These are phyloP conservation scores for Secale cereale DNA, from an alignment of 176 grass and related monocot genomes.

Conservation along the genomic window DNA sequence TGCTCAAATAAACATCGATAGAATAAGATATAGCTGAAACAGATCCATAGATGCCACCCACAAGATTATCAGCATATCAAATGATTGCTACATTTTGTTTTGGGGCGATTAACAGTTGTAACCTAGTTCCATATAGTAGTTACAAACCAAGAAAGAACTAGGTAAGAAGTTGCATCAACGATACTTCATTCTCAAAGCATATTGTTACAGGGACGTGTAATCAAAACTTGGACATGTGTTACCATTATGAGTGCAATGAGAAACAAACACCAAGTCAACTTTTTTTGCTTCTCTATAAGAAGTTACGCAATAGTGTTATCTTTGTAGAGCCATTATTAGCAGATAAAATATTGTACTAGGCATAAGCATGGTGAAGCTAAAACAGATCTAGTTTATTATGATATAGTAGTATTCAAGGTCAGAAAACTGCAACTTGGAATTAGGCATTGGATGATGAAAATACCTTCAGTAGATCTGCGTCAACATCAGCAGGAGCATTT, in stretches of 20 bases:
- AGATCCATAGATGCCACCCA: not conserved
- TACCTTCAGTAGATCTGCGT: slow-evolving; percentile 54
- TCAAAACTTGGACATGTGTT: not conserved
- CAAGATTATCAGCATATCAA: not conserved
- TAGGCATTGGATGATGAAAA: not conserved
- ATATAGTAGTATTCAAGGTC: not conserved
- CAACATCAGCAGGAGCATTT: slow-evolving; percentile 46
- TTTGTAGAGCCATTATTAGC: not conserved
- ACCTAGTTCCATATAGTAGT: not conserved
- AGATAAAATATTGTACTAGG: not conserved
- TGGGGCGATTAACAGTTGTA: not conserved
- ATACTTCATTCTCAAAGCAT: not conserved
- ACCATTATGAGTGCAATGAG: not conserved
- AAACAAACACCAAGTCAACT: slow-evolving; percentile 5
- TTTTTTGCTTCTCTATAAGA: not conserved
- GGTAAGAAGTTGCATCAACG: not conserved
- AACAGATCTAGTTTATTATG: not conserved
- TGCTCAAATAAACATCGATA: slow-evolving; percentile 7
- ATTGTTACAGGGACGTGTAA: not conserved
- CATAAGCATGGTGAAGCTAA: not conserved
- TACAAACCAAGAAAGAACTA: not conserved
- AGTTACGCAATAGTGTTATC: not conserved
- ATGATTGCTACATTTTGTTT: not conserved
- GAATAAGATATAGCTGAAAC: not conserved
- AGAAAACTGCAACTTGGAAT: not conserved